Evolutionary conservation across 805 yeast genomes (phyloP), one percentile per base, ranked within the genome.

Genomic region (Candida gorgasii): DNA sequence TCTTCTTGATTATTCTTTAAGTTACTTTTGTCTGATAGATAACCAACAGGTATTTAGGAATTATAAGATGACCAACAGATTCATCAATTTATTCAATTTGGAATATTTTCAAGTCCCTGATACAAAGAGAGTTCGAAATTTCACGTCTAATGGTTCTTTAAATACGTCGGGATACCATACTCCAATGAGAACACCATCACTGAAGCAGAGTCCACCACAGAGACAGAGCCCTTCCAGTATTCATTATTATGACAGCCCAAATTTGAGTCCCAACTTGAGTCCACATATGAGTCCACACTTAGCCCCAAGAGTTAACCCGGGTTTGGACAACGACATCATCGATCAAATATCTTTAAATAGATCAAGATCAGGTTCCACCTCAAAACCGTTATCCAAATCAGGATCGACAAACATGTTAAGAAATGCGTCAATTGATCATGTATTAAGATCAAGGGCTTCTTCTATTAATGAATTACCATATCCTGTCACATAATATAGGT

Each of bases 1-100:
- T 11, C 49, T 54, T 34, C 40, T 56, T n/a, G 42, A 45, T 14
- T 45, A 28, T 23, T 46, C 56, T 1, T 49, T 55, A 40, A 43
- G 42, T 24, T 48, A 46, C 33, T 45, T 52, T 11, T 56, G 61
- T 35, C 43, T 28, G n/a, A 50, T 54, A 32, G 59, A 57, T 33
- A 47, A 46, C 36, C 50, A 42, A 33, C 24, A 30, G 9, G 32
- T 46, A 8, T 46, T 46, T 29, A 39, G 18, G 14, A 40, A 37
- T 30, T 49, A 46, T 20, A 46, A 44, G 18, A 29, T 46, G 20
- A 46, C 53, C 17, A 44, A 40, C 20, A 40, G 39, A 8, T 40
- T 40, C 11, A n/a, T 44, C 3, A 40, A 34, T 19, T 28, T 40
- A 17, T 37, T 40, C 29, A 32, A 30, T 26, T 24, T 34, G 16